Conservation (phyloP, 768 basidiomycete species). For the Panellus pusillus region DNA sequence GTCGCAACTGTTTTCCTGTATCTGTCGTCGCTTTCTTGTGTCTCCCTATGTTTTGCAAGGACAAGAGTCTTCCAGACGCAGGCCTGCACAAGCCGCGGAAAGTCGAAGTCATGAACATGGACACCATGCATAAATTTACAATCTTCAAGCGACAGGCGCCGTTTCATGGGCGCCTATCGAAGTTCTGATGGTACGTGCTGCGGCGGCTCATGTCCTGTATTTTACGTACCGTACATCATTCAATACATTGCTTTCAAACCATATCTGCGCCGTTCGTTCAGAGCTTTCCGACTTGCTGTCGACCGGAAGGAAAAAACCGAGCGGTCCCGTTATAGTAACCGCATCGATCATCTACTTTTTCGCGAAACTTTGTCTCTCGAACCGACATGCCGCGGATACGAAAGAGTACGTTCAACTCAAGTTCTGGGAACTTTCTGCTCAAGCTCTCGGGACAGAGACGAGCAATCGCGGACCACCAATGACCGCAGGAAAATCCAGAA, state of each 20-base stretch:
- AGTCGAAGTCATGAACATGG: constrained; percentile 9
- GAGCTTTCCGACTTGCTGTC: background rate
- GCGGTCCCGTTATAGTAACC: constrained; percentile 5
- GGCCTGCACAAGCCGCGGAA: background rate
- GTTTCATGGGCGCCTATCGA: constrained; percentile 15
- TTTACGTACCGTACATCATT: constrained; percentile 7
- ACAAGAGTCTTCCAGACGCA: constrained; percentile 30
- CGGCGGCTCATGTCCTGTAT: constrained; percentile 2
- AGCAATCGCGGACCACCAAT: constrained; percentile 75
- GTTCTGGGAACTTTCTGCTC: background rate
- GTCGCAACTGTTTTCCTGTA: constrained; percentile 55
- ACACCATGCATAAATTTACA: constrained; percentile 11
- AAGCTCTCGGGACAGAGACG: constrained; percentile 58
- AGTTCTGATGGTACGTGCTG: constrained; percentile 15
- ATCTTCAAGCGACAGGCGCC: background rate
- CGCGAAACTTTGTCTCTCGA: background rate
- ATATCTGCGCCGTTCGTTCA: background rate
- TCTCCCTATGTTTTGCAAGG: constrained; percentile 49
- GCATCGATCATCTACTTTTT: constrained; percentile 13
- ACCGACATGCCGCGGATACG: constrained; percentile 45
- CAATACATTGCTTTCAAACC: constrained; percentile 3
- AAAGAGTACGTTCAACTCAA: constrained; percentile 50
- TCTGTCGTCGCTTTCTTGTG: constrained; percentile 44
- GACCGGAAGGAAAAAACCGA: background rate
- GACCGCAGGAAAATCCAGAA: constrained; percentile 71